Evolutionary conservation across 148 eudicot species (phyloP).

Genomic region (Dianthus caryophyllus): DNA sequence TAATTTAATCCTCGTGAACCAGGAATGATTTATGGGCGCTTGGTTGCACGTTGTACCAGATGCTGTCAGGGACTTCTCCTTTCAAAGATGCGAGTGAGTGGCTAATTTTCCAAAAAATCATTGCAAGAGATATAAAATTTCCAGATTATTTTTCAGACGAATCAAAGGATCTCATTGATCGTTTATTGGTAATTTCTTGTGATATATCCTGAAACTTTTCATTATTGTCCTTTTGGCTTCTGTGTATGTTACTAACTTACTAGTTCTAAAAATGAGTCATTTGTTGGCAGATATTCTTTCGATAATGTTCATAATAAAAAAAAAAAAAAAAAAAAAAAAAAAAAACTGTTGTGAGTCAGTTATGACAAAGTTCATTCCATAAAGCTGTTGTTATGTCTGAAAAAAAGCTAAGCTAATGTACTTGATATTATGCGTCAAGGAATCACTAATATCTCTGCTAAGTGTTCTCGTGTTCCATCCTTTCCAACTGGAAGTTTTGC

Average conservation of each 20-base stretch:
- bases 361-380: too few relatives aligned
- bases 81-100: conserved; percentile 99
- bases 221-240: neutral
- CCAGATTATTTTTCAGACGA: conserved; percentile 79
- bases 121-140: conserved; percentile 84
- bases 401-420: too few relatives aligned
- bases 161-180: conserved; percentile 86
- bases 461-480: too few relatives aligned
- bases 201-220: neutral
- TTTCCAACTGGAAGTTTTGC: too few relatives aligned
- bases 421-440: too few relatives aligned
- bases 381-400: too few relatives aligned
- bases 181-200: conserved; percentile 52
- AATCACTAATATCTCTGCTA: too few relatives aligned
- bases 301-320: too few relatives aligned
- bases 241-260: neutral
- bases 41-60: conserved; percentile 97
- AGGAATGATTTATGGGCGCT: conserved; percentile 99
- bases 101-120: conserved; percentile 93
- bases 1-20: conserved; percentile 24
- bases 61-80: conserved; percentile 98
- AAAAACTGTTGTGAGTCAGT: too few relatives aligned
- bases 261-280: neutral
- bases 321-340: too few relatives aligned
- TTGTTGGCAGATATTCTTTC: neutral